These are phyloP conservation scores for Waitea zeae DNA, from an alignment of 1,284 basidiomycete species.

Conservation along the genomic window DNA sequence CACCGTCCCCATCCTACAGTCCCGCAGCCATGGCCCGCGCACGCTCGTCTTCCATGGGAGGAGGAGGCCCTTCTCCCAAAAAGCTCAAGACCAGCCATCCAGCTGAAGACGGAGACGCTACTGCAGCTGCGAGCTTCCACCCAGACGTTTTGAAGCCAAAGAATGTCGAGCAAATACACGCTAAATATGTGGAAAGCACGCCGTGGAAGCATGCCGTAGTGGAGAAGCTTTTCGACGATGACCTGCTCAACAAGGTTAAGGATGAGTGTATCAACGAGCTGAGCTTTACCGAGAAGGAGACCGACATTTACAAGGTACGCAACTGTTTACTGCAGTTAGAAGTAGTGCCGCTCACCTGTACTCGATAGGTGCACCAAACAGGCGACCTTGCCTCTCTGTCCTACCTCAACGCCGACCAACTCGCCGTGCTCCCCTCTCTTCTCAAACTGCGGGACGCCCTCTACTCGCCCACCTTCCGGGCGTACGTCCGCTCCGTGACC, in stretches of 20 bases:
- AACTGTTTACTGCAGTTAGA: neutral
- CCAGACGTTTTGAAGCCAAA: no score
- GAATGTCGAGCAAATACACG: conserved; percentile 34
- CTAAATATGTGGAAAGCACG: conserved; percentile 35
- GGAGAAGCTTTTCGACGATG: conserved; percentile 73
- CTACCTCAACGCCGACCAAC: conserved; percentile 63
- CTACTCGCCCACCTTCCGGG: conserved; percentile 76
- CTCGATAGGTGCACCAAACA: conserved; percentile 79
- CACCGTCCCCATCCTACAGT: no score
- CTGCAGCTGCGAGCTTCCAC: no score
- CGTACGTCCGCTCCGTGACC: conserved; percentile 77
- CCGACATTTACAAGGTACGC: conserved; percentile 92
- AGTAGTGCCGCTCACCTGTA: no score
- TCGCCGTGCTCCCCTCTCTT: conserved; percentile 64
- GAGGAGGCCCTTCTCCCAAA: no score
- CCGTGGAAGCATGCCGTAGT: conserved; percentile 83
- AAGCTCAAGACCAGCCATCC: no score
- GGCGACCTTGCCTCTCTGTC: conserved; percentile 91
- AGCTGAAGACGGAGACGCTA: no score
- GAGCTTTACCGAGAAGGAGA: conserved; percentile 93
- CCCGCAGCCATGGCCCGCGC: no score
- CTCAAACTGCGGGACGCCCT: conserved; percentile 81
- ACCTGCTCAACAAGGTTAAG: conserved; percentile 60
- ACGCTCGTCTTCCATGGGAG: no score
- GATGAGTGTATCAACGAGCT: conserved; percentile 75